A percentile compares a stretch with the other conserved stretches of the same genome.
Conservation (phyloP, 2,329 filamentous ascomycete species). For the Calonectria pteridis region DNA sequence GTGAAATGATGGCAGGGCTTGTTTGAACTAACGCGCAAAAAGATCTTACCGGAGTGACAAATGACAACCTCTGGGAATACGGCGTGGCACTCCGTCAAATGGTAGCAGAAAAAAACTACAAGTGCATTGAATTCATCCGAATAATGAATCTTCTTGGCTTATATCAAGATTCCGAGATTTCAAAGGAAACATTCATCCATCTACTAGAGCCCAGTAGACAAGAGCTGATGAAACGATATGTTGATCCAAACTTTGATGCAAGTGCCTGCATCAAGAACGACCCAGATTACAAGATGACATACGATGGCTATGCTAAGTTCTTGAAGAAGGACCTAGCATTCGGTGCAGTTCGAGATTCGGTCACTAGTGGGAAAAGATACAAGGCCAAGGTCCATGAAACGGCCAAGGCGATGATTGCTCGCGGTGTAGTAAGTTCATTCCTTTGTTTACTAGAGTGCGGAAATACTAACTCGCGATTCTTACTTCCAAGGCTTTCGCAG, state of each 20-base stretch:
- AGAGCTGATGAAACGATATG: neutral
- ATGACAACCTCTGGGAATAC: neutral
- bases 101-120: neutral
- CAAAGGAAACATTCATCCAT: neutral
- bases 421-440: neutral
- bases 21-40: neutral
- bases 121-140: neutral
- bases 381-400: neutral
- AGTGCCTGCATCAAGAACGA: conserved; percentile 25
- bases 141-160: neutral
- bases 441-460: neutral
- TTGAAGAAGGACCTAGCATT: neutral
- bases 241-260: conserved; percentile 8
- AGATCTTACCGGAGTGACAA: neutral
- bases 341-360: neutral
- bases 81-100: neutral
- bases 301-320: conserved; percentile 29
- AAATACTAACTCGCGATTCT: neutral
- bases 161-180: neutral
- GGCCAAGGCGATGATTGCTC: neutral
- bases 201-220: neutral
- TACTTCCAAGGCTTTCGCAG: neutral
- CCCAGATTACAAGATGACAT: conserved; percentile 28
- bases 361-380: neutral
- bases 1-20: neutral